Conservation (phyloP, 768 basidiomycete genomes). For the Gymnopilus junonius region DNA sequence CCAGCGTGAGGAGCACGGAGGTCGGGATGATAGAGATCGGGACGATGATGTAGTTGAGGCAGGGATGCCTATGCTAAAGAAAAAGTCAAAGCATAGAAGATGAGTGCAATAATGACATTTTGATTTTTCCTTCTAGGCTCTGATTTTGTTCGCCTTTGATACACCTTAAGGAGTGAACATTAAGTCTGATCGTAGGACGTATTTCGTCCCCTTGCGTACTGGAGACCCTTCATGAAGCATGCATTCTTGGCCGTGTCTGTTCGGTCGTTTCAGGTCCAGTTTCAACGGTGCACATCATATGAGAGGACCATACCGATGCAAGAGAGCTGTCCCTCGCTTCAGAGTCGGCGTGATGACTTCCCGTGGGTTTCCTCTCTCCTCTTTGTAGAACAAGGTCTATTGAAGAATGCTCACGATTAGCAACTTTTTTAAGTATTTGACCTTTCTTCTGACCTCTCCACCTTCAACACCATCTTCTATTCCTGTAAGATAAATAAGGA, state of each 20-base stretch:
- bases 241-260: slow-evolving; percentile 73
- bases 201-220: slow-evolving; percentile 67
- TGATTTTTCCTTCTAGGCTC: background rate
- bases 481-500: slow-evolving; percentile 75
- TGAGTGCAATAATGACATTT: background rate
- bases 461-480: slow-evolving; percentile 74
- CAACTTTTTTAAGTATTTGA: background rate
- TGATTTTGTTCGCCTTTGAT: background rate
- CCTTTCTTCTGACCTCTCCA: slow-evolving; percentile 52
- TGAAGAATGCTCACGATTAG: background rate
- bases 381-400: slow-evolving; percentile 74
- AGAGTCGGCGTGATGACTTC: slow-evolving; percentile 57
- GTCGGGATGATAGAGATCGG: slow-evolving; percentile 79
- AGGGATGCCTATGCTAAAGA: slow-evolving; percentile 76
- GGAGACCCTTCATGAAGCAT: slow-evolving; percentile 73
- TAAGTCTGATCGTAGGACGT: slow-evolving; percentile 72
- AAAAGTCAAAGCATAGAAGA: slow-evolving; percentile 48
- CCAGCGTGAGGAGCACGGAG: slow-evolving; percentile 50
- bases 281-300: background rate
- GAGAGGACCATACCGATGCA: slow-evolving; percentile 56
- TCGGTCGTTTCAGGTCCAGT: background rate
- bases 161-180: slow-evolving; percentile 52
- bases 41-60: slow-evolving; percentile 95
- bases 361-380: slow-evolving; percentile 50
- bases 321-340: slow-evolving; percentile 63